Evolutionary conservation across 2,329 filamentous ascomycete species (phyloP).

Genomic region (Alternaria postmessia): DNA sequence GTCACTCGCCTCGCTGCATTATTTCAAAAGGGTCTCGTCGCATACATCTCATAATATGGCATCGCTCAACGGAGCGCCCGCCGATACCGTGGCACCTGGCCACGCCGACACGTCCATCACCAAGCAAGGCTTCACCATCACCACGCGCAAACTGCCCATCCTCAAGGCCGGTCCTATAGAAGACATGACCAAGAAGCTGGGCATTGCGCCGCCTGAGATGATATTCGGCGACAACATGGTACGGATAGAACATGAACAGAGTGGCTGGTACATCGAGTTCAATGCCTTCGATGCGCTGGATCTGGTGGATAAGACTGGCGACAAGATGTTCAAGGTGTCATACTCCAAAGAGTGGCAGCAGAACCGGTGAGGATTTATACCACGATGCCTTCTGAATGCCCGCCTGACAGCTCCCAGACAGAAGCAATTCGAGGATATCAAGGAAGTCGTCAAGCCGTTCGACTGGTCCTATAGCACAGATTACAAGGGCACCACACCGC

Average conservation of each 20-base stretch:
- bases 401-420: conserved; percentile 60
- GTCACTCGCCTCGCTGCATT: not conserved
- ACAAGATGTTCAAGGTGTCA: conserved; percentile 89
- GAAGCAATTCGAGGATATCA: conserved; percentile 84
- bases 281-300: conserved; percentile 88
- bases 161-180: conserved; percentile 92
- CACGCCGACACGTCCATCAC: conserved; percentile 48
- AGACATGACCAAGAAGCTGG: conserved; percentile 77
- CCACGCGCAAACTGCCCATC: conserved; percentile 90
- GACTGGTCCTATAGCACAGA: conserved; percentile 97
- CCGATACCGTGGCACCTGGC: conserved; percentile 45
- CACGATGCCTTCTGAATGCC: not conserved
- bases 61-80: conserved; percentile 42
- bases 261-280: conserved; percentile 82
- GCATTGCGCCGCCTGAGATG: conserved; percentile 95
- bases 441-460: conserved; percentile 92
- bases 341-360: conserved; percentile 89
- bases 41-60: conserved; percentile 23
- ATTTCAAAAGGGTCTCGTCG: not conserved
- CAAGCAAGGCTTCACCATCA: conserved; percentile 71
- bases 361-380: conserved; percentile 58
- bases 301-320: conserved; percentile 90
- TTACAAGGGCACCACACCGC: conserved; percentile 75
- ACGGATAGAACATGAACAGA: conserved; percentile 73
- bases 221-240: conserved; percentile 97